Base-by-base conservation (phyloP, 2,329 filamentous ascomycete species). In the Colletotrichum lindemuthianum region DNA sequence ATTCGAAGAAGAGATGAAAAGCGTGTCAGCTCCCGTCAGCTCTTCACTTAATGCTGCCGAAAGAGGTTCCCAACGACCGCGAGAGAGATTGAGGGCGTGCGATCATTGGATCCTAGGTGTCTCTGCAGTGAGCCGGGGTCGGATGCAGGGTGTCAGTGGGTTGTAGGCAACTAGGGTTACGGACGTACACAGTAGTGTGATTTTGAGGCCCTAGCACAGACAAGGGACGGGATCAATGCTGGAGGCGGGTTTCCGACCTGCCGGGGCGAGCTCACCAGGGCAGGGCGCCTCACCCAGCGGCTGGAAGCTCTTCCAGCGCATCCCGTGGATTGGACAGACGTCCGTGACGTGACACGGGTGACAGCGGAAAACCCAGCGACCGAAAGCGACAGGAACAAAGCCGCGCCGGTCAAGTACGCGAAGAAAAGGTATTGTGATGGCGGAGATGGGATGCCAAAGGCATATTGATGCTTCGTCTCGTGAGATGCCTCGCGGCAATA, bases 121-220 rank as follows among this genome's bases (percentile, higher is more conserved):
- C 4, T 24, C 24, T 24, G 24, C 24, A 24, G 24, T 24, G 50
- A 45, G 57, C 39, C 36, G 45, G 60, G 44, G 44, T 57, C 57
- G 55, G 61, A 24, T 36, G 50, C n/a, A 49, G 50, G 56, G 49
- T 60, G 56, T 45, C 57, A 64, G 60, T 50, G 44, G 50, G 13
- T 50, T 43, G 60, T 64, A 60, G 61, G 61, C 61, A 65, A n/a
- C 63, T 45, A 63, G 43, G 32, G 52, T 54, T 66, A 66, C 63
- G 59, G 63, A 50, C 63, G 63, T 64, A 24, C 24, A 24, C 24
- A 24, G 24, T 24, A 66, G 32, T 33, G 43, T 32, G 63, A 36
- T 63, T 63, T 53, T 52, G 34, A 63, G 60, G 24, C 60, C 50
- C 50, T 59, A 41, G 37, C 59, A 66, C 59, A 16, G 43, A 64